Evolutionary conservation across 1,139 yeast species (phyloP).

Genomic region (Schwanniomyces etchellsii): DNA sequence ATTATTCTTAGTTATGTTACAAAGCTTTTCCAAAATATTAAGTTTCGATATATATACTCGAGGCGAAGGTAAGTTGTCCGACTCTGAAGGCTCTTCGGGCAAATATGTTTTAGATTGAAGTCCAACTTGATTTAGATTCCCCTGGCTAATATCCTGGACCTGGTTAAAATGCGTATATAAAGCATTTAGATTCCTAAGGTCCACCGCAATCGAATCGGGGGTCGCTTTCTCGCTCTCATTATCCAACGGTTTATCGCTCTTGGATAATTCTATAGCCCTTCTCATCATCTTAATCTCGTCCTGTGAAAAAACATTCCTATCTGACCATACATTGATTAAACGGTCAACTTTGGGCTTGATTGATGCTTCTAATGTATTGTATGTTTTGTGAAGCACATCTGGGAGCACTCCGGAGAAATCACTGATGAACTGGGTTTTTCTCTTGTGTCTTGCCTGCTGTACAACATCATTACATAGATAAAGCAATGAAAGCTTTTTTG

Average conservation of each 20-base stretch:
- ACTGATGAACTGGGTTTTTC: slow-evolving; percentile 51
- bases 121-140: slow-evolving; percentile 37
- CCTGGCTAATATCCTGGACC: slow-evolving; percentile 27
- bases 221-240: slow-evolving; percentile 5
- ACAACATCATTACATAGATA: slow-evolving; percentile 81
- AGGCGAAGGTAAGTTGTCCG: slow-evolving; percentile 50
- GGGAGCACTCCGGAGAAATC: slow-evolving; percentile 53
- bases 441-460: slow-evolving; percentile 70
- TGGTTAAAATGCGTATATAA: slow-evolving; percentile 24
- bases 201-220: slow-evolving; percentile 24
- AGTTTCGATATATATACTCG: slow-evolving; percentile 42
- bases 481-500: slow-evolving; percentile 53
- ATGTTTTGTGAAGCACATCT: slow-evolving; percentile 24
- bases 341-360: slow-evolving; percentile 55
- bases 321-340: slow-evolving; percentile 70
- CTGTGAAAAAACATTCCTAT: slow-evolving; percentile 51
- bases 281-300: slow-evolving; percentile 41
- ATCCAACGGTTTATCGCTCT: slow-evolving; percentile 6
- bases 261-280: slow-evolving; percentile 23
- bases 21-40: slow-evolving; percentile 36
- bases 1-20: slow-evolving; percentile 29
- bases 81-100: slow-evolving; percentile 34
- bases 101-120: slow-evolving; percentile 38
- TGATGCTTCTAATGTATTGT: slow-evolving; percentile 28
- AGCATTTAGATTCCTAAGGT: slow-evolving; percentile 32